Base-by-base conservation (phyloP, 768 basidiomycete genomes). In the Suillus brevipes region DNA sequence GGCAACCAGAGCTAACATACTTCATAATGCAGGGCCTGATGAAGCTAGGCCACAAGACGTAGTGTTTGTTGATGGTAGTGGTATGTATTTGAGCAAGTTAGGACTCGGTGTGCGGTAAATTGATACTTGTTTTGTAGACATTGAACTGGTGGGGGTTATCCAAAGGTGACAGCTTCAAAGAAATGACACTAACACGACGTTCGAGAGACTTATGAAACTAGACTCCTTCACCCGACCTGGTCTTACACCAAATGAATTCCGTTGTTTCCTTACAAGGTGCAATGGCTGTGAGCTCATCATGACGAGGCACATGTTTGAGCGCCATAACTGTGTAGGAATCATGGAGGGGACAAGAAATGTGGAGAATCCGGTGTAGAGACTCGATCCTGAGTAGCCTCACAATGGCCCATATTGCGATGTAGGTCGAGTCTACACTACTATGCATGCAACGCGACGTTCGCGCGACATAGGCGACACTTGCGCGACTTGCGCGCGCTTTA, bases 181-280 rank as follows among this genome's bases (percentile, higher is more conserved):
- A 50, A 25, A 50, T 16, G 13, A 50, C 1, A 13, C 12, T 28
- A 25, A 50, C 25, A 28, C 13, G 28, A 28, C 14, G 2, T 28
- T 50, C 25, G 25, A 40, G 9, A 36, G 14, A 38, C 43, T 60
- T 25, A 9, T 60, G 43, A 36, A 14, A 40, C 58, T 60, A 14
- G 37, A 60, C 58, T 60, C 58, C 58, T 60, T 60, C 18, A 7
- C 43, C 23, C 31, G 38, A 10, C 58, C 58, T 7, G 38, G 58
- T 37, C 38, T 60, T n/a, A 60, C 37, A 23, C 6, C 23, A 37
- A 37, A 40, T 1, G 58, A 38, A 43, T 38, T 60, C 4, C 38
- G 9, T 25, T 16, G n/a, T 8, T 60, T 60, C 8, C 58, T 60
- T 14, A 60, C 36, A 43, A 16, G 38, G 43, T 60, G 58, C 9